These are phyloP conservation scores for Xylariaceae sp. DNA, from an alignment of 2,329 filamentous ascomycete species.

Conservation along the genomic window DNA sequence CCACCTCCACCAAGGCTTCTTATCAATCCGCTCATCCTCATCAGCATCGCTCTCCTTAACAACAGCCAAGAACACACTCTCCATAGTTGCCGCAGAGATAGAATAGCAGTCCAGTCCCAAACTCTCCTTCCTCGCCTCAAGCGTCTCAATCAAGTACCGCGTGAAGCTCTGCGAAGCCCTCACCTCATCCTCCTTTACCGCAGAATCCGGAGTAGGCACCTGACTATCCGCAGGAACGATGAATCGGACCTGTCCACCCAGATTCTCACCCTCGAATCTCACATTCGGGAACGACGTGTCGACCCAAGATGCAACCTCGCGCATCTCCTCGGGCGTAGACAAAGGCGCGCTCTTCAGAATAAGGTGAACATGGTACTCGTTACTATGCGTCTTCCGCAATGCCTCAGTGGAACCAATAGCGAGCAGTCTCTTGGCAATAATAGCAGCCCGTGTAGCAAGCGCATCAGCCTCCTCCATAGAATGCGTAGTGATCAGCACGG, in stretches of 20 bases:
- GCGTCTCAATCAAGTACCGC: constrained; percentile 36
- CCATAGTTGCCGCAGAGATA: constrained; percentile 64
- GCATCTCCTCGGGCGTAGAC: constrained; percentile 13
- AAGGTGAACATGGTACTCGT: constrained; percentile 30
- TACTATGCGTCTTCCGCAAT: constrained; percentile 25
- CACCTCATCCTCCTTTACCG: constrained; percentile 8
- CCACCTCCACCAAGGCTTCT: constrained; percentile 20
- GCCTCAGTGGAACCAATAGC: constrained; percentile 27
- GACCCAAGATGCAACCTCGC: constrained; percentile 5
- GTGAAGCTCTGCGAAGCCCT: constrained; percentile 23
- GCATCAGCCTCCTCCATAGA: constrained; percentile 81
- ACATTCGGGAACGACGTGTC: constrained; percentile 46
- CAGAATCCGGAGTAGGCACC: constrained; percentile 12
- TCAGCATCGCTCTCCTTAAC: constrained; percentile 60
- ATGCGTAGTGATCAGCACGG: constrained; percentile 72
- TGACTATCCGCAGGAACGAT: constrained; percentile 47
- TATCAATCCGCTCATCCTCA: constrained; percentile 44
- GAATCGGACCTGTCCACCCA: constrained; percentile 65
- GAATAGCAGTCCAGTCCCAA: constrained; percentile 65
- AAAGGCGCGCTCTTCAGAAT: constrained; percentile 24
- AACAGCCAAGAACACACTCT: constrained; percentile 68
- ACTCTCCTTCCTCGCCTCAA: constrained; percentile 55
- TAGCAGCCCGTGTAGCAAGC: constrained; percentile 66
- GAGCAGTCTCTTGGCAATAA: constrained; percentile 35
- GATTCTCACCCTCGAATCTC: constrained; percentile 54